phyloP scores from a whole-genome alignment of 2,329 filamentous ascomycete genomes.

The Alternaria viburni region DNA sequence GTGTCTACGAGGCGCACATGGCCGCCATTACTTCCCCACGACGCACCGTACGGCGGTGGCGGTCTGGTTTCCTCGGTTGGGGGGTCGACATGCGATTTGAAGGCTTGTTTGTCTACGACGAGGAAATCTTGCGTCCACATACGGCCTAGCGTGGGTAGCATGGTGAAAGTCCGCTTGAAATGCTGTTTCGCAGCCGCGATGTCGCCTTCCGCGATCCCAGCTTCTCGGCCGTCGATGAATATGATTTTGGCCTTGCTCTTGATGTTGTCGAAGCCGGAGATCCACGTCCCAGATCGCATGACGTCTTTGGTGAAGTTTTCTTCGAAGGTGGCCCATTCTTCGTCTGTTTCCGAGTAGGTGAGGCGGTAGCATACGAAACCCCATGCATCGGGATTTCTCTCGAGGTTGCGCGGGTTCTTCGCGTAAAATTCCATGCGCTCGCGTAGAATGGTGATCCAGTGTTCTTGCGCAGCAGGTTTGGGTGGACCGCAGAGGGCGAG shows the following conservation, averaged over 20 bases:
- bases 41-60: neutral
- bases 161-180: conserved; percentile 10
- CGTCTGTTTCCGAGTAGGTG: conserved; percentile 20
- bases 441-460: conserved; percentile 26
- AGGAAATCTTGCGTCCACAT: conserved; percentile 23
- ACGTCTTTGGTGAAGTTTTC: conserved; percentile 18
- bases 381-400: conserved; percentile 13
- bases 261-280: neutral
- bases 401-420: conserved; percentile 3
- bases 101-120: conserved; percentile 17
- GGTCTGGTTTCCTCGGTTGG: neutral
- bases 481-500: conserved; percentile 14
- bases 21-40: neutral
- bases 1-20: neutral
- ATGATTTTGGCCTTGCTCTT: conserved; percentile 8
- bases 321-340: conserved; percentile 23
- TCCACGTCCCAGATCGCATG: conserved; percentile 11
- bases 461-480: conserved; percentile 8
- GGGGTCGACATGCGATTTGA: conserved; percentile 9
- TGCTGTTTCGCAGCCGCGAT: conserved; percentile 21
- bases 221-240: conserved; percentile 17
- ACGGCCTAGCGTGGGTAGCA: conserved; percentile 11
- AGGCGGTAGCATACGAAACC: conserved; percentile 29
- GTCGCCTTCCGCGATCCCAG: conserved; percentile 26
- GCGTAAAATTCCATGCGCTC: conserved; percentile 20